These are phyloP conservation scores for Vicia sativa DNA, from an alignment of 306 rosid genomes.

Conservation along the genomic window DNA sequence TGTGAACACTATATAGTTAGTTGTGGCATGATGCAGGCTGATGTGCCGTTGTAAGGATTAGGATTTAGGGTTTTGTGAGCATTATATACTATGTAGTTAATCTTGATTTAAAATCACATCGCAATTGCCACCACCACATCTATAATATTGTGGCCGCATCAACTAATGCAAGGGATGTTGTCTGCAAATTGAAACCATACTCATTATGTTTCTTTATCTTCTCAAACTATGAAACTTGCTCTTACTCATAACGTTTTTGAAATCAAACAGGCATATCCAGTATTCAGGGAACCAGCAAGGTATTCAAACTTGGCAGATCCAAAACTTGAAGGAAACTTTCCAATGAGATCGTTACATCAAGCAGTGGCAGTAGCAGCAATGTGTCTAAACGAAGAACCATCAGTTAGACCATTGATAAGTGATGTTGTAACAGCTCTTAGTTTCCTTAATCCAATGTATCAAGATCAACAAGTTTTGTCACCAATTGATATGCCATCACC, in stretches of 20 bases:
- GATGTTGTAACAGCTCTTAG: conserved; percentile 91
- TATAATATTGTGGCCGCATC: background rate
- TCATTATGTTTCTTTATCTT: background rate
- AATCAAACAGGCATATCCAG: conserved; percentile 65
- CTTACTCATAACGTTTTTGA: background rate
- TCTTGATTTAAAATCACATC: background rate
- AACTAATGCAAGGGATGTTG: background rate
- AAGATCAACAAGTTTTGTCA: conserved; percentile 12
- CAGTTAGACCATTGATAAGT: conserved; percentile 72
- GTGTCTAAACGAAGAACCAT: conserved; percentile 86
- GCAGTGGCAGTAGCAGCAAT: conserved; percentile 96
- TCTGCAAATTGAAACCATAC: too few species aligned
- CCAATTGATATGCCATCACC: conserved; percentile 43
- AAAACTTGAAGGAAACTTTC: conserved; percentile 51
- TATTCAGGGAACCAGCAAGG: conserved; percentile 62
- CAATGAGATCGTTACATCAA: conserved; percentile 67
- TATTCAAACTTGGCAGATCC: conserved; percentile 72
- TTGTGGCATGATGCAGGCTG: too few species aligned
- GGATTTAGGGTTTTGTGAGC: too few species aligned
- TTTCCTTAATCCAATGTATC: conserved; percentile 43
- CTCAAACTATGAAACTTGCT: background rate
- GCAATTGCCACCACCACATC: background rate
- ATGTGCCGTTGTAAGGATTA: too few species aligned
- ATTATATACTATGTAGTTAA: too few species aligned
- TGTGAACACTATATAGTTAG: too few species aligned